Evolutionary conservation across 352 stramenopile genomes (phyloP).

Genomic region (Globisporangium barbulae): DNA sequence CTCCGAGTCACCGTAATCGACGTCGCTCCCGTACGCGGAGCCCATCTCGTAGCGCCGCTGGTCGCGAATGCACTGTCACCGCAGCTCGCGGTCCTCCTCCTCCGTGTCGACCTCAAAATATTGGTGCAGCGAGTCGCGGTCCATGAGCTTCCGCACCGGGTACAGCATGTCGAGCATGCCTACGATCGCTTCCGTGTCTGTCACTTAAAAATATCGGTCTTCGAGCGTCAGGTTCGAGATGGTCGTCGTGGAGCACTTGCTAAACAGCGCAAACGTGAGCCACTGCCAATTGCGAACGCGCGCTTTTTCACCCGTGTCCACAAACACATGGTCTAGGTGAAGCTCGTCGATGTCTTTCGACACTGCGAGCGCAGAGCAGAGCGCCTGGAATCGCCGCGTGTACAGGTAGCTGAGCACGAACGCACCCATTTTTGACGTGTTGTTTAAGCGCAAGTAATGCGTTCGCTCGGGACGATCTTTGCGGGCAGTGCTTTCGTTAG

Average conservation of each 20-base stretch:
- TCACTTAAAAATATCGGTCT: not conserved
- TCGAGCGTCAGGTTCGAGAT: slow-evolving; percentile 8
- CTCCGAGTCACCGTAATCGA: not conserved
- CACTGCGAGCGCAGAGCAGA: slow-evolving; percentile 5
- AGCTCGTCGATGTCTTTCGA: not conserved
- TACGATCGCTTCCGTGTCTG: not conserved
- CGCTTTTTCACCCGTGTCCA: slow-evolving; percentile 4
- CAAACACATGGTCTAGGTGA: not conserved
- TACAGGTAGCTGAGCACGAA: not conserved
- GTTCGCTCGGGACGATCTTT: not conserved
- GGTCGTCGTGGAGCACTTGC: not conserved
- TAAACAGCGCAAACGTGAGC: slow-evolving; percentile 9
- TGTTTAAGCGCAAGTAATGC: too few species aligned
- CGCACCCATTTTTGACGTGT: too few species aligned
- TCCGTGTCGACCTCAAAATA: too few species aligned
- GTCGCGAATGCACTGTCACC: too few species aligned
- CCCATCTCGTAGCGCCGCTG: too few species aligned
- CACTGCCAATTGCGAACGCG: not conserved
- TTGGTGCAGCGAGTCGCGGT: not conserved
- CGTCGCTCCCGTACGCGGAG: not conserved
- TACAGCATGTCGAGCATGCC: not conserved
- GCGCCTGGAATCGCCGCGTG: not conserved
- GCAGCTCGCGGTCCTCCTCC: not conserved
- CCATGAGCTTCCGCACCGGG: not conserved
- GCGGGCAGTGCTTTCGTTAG: not conserved